Percentiles rank a stretch among this genome's conserved stretches.
phyloP scores from a whole-genome alignment of 306 rosid genomes.

The Parietaria judaica region DNA sequence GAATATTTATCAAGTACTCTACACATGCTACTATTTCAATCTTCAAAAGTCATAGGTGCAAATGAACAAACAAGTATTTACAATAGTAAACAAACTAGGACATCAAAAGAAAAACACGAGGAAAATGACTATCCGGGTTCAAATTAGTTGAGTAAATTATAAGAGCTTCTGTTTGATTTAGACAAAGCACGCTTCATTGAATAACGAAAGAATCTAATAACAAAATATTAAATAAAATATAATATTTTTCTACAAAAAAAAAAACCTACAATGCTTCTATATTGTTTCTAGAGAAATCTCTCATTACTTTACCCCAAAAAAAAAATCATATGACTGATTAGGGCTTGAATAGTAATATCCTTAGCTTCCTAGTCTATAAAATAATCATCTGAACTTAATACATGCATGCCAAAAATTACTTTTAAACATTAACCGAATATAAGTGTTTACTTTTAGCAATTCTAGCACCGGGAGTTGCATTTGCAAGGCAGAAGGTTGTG shows the following conservation, averaged over 20 bases:
- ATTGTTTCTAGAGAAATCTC: no score
- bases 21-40: no score
- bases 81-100: not conserved
- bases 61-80: not conserved
- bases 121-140: no score
- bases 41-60: not conserved
- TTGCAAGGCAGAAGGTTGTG: constrained; percentile 65
- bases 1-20: no score
- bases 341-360: not conserved
- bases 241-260: not conserved
- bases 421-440: not conserved
- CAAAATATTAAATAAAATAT: no score
- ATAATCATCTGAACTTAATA: not conserved
- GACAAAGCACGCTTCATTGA: no score
- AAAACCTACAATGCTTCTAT: no score
- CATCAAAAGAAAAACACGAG: no score
- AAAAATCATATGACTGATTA: not conserved
- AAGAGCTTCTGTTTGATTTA: no score
- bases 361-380: not conserved
- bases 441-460: constrained; percentile 65
- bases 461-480: constrained; percentile 80
- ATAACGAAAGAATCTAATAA: no score
- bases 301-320: no score
- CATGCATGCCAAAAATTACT: not conserved
- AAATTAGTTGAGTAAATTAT: no score